Evolutionary conservation across 108 stramenopile species (phyloP), one percentile per base, ranked within the genome.

Genomic region (Licmophora abbreviata): DNA sequence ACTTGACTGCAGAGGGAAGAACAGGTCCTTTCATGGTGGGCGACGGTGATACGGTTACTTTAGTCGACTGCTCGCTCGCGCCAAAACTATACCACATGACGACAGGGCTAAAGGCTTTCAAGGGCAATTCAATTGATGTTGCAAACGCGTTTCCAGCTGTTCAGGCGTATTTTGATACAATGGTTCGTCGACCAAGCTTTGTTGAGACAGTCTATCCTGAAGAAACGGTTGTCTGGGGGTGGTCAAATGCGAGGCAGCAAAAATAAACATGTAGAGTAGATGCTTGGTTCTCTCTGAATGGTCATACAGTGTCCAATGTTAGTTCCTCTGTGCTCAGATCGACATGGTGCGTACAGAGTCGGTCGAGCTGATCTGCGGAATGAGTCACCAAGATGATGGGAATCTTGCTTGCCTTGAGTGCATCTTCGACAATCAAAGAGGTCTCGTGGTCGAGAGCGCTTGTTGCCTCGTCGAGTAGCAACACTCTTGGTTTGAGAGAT

Each of bases 151-250:
- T 59, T 56, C 82, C 82, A 27, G 33, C 53, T 10, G 29, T 86
- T 0, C 37, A 61, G 29, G 51, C 54, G 37, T 91, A 91, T 44
- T 69, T 82, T 73, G 67, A 79, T 47, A 61, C 36, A 4, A 45
- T 81, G 12, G 68, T 76, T 44, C 64, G 55, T n/a, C 70, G 84
- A 8, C 58, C 58, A 11, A 78, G 76, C 56, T 85, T 86, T 48
- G 36, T 67, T 11, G 52, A 49, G 8, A 82, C 89, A 4, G 44
- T 68, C 15, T 90, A 90, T 70, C 66, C 76, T 7, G 57, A 65
- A 20, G 84, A 90, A 36, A 78, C 76, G 0, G 68, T 91, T 33
- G 44, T 82, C 23, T 91, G 85, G 85, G 89, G 89, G 10, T 91
- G 89, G 89, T 14, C 37, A 1, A 74, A 74, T 58, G 73, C 78